A percentile compares a stretch with the other conserved stretches of the same genome.
Conservation (phyloP, 106 monocot species). For the Agapanthus africanus region DNA sequence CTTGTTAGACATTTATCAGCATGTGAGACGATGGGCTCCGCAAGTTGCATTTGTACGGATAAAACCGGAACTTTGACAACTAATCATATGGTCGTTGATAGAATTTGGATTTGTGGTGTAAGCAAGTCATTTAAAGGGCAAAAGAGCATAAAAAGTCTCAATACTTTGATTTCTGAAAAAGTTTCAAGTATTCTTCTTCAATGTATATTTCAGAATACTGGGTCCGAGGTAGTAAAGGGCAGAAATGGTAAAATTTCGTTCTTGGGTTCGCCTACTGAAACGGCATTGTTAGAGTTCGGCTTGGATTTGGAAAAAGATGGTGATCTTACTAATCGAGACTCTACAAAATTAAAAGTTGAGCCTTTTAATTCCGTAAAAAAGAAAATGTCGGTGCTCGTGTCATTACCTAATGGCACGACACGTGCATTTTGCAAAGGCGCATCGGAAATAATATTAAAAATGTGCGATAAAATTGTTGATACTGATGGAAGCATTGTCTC, state of each 20-base stretch:
- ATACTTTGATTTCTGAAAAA: conserved; percentile 21
- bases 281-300: conserved; percentile 70
- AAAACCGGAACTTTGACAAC: conserved; percentile 81
- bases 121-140: conserved; percentile 25
- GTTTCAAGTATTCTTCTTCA: too few species aligned
- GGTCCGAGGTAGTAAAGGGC: conserved; percentile 58
- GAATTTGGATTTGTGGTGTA: conserved; percentile 60
- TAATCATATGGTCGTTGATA: conserved; percentile 85
- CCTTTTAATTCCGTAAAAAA: too few species aligned
- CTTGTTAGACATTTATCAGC: conserved; percentile 78
- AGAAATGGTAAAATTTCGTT: conserved; percentile 55
- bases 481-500: conserved; percentile 33
- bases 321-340: conserved; percentile 20
- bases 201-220: conserved; percentile 66
- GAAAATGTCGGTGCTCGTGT: conserved; percentile 71
- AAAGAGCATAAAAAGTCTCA: conserved; percentile 27
- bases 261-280: conserved; percentile 73
- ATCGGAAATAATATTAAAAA: conserved; percentile 60
- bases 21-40: conserved; percentile 94
- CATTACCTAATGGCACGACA: conserved; percentile 35
- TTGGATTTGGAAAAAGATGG: conserved; percentile 42
- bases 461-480: conserved; percentile 63
- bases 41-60: conserved; percentile 66
- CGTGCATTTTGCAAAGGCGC: conserved; percentile 77
- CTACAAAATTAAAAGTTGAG: conserved; percentile 46